phyloP scores from a whole-genome alignment of 2,329 filamentous ascomycete genomes.

The Domatiomyces globalis region DNA sequence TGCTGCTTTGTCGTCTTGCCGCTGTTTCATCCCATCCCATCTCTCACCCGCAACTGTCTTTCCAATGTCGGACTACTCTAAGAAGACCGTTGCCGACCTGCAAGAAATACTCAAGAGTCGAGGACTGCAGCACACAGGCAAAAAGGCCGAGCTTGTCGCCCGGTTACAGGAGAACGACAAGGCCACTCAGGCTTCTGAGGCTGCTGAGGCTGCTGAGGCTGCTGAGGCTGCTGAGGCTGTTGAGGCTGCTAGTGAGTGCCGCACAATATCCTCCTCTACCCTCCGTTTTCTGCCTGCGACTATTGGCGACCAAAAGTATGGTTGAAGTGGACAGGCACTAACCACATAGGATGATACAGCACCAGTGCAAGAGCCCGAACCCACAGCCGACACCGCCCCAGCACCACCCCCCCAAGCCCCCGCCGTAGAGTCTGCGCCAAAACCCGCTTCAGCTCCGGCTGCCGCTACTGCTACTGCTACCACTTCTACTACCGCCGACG shows the following conservation, averaged over 20 bases:
- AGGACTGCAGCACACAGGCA: constrained; percentile 33
- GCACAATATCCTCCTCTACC: neutral
- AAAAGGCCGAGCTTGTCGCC: constrained; percentile 37
- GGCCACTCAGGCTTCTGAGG: constrained; percentile 12
- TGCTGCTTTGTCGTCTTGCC: neutral
- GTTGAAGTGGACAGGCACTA: neutral
- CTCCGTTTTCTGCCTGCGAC: constrained; percentile 7
- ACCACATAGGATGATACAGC: neutral
- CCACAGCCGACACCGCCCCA: constrained; percentile 8
- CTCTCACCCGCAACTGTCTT: neutral
- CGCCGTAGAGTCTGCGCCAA: neutral
- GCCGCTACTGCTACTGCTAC: neutral
- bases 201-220: constrained; percentile 2
- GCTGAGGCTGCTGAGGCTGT: constrained; percentile 6
- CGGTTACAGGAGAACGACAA: constrained; percentile 33
- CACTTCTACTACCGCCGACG: neutral
- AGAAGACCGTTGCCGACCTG: constrained; percentile 37
- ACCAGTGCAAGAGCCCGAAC: constrained; percentile 8
- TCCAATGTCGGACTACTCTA: constrained; percentile 30
- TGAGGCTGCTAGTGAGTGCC: constrained; percentile 8
- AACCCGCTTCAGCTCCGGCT: too few relatives aligned
- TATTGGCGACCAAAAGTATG: constrained; percentile 19
- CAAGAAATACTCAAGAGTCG: constrained; percentile 37
- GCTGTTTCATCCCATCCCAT: neutral
- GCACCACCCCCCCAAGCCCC: neutral